Percentiles rank a stretch among this genome's conserved stretches.
These are phyloP conservation scores for Pseudogymnoascus sp. DNA, from an alignment of 2,329 filamentous ascomycete genomes.

Conservation along the genomic window DNA sequence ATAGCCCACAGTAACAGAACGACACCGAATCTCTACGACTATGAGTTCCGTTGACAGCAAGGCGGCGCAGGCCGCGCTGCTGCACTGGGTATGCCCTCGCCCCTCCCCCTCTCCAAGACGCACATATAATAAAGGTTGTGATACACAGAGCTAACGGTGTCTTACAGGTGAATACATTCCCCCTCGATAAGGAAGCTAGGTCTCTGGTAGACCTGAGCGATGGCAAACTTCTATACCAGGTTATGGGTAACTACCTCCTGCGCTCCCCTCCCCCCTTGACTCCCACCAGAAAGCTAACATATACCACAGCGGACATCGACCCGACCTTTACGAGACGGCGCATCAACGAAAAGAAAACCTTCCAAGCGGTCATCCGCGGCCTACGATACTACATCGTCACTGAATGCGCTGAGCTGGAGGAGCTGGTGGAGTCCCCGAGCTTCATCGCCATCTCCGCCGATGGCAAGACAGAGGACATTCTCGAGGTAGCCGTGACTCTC, in stretches of 20 bases:
- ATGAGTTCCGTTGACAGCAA: constrained; percentile 29
- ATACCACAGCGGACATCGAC: constrained; percentile 51
- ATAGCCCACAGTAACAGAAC: constrained; percentile 7
- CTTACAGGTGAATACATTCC: constrained; percentile 30
- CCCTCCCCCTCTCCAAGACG: constrained; percentile 9
- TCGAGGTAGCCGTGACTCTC: constrained; percentile 36
- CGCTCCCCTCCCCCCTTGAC: constrained; percentile 1
- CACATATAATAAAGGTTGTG: not conserved
- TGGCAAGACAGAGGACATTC: constrained; percentile 45
- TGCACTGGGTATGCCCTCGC: constrained; percentile 43
- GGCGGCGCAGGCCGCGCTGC: constrained; percentile 46
- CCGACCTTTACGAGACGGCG: constrained; percentile 48
- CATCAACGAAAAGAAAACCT: constrained; percentile 42
- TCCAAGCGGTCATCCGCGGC: constrained; percentile 47
- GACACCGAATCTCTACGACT: constrained; percentile 28
- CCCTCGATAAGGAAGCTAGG: constrained; percentile 23
- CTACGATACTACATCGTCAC: constrained; percentile 48
- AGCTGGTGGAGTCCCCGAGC: constrained; percentile 45
- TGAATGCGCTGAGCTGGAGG: constrained; percentile 43
- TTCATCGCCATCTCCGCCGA: constrained; percentile 52
- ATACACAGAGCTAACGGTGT: constrained; percentile 17
- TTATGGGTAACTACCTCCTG: constrained; percentile 30
- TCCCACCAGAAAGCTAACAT: constrained; percentile 14
- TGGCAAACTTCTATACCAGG: constrained; percentile 27
- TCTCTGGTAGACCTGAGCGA: constrained; percentile 29